These are phyloP conservation scores for Cystobasidium tubakii DNA, from an alignment of 768 basidiomycete species.

Conservation along the genomic window DNA sequence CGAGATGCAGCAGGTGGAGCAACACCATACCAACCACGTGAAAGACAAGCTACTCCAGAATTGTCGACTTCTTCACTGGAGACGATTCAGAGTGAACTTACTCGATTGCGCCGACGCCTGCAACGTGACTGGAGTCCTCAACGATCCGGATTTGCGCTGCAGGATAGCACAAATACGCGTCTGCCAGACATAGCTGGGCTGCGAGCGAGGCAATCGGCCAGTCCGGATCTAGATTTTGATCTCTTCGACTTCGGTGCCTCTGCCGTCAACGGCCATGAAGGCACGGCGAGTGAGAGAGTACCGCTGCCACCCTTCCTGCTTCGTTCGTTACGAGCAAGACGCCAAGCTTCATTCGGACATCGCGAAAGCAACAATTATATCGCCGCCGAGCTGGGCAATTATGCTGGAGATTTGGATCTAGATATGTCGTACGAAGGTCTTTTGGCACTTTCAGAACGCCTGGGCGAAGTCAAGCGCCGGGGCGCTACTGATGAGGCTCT, in stretches of 20 bases:
- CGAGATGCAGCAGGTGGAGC: neutral
- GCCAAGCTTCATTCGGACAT: neutral
- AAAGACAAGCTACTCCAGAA: neutral
- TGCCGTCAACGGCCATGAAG: neutral
- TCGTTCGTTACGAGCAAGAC: constrained; percentile 13
- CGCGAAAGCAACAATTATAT: neutral
- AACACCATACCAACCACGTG: neutral
- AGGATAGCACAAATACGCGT: neutral
- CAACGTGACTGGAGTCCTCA: constrained; percentile 1
- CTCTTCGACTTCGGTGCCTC: neutral
- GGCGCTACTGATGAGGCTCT: constrained; percentile 18
- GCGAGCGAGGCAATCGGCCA: neutral
- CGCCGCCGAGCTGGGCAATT: constrained; percentile 21
- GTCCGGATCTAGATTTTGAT: neutral
- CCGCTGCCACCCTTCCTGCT: constrained; percentile 24
- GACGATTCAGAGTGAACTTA: constrained; percentile 3
- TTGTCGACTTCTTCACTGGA: neutral
- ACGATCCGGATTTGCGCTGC: neutral
- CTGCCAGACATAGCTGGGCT: neutral
- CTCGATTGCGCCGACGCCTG: neutral
- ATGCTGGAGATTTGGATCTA: constrained; percentile 21
- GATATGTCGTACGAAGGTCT: constrained; percentile 33
- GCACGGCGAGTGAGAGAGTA: neutral
- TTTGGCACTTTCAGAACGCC: constrained; percentile 26
- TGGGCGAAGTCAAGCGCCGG: constrained; percentile 12